These are phyloP conservation scores for Hippophae gyantsensis DNA, from an alignment of 306 rosid genomes.

Conservation along the genomic window DNA sequence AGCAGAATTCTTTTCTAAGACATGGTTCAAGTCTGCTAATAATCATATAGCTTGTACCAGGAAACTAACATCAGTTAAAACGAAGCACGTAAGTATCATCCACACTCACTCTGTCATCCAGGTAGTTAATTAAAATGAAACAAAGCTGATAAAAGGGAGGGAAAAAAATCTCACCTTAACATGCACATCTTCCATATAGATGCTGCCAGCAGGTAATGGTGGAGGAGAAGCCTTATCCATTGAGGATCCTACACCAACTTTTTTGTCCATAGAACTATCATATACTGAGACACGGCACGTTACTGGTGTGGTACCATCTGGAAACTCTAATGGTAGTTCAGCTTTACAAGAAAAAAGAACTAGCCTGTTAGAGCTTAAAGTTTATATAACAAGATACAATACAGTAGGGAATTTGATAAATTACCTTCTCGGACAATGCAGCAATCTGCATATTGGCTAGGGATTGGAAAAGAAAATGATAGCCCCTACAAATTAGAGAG, in stretches of 20 bases:
- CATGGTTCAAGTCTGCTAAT: too few relatives aligned
- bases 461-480: constrained; percentile 96
- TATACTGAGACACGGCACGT: constrained; percentile 91
- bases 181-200: constrained; percentile 98
- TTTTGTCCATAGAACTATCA: constrained; percentile 76
- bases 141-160: not conserved
- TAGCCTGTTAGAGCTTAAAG: constrained; percentile 15
- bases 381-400: not conserved
- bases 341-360: constrained; percentile 30
- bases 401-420: constrained; percentile 11
- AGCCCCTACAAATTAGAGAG: constrained; percentile 56
- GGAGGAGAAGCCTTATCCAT: constrained; percentile 98
- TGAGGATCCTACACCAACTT: constrained; percentile 85
- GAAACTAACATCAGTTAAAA: too few relatives aligned
- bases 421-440: constrained; percentile 87
- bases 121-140: not conserved
- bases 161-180: constrained; percentile 63
- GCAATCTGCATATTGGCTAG: constrained; percentile 79
- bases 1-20: too few relatives aligned
- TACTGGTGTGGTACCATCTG: constrained; percentile 96
- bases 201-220: constrained; percentile 64
- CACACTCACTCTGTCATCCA: not conserved
- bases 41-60: too few relatives aligned
- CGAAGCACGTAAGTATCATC: too few relatives aligned
- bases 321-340: constrained; percentile 94